Evolutionary conservation across 148 eudicot genomes (phyloP).

Genomic region (Chenopodium suecicum): DNA sequence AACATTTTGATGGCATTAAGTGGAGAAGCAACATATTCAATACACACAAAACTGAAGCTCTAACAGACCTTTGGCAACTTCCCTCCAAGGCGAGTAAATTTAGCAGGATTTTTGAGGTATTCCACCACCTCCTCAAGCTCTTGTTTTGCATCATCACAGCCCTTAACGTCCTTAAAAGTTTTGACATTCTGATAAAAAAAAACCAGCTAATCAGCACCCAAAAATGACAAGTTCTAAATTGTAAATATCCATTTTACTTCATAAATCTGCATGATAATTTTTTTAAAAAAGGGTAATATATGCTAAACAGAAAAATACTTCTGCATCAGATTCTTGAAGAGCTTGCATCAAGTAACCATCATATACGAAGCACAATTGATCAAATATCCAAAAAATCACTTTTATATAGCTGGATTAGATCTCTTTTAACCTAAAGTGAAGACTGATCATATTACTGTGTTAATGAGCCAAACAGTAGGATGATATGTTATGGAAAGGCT

Average conservation of each 20-base stretch:
- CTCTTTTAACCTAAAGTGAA: too few species aligned
- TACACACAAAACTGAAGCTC: neutral
- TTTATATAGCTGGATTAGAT: neutral
- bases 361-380: neutral
- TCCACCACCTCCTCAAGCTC: slow-evolving; percentile 99
- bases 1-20: neutral
- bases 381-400: neutral
- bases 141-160: slow-evolving; percentile 99
- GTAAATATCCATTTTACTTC: neutral
- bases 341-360: neutral
- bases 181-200: slow-evolving; percentile 68
- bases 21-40: neutral
- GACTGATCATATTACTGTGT: neutral
- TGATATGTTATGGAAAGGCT: neutral
- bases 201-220: slow-evolving; percentile 17
- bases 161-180: slow-evolving; percentile 97
- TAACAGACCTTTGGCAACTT: slow-evolving; percentile 92
- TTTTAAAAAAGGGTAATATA: neutral
- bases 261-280: neutral
- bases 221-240: slow-evolving; percentile 6
- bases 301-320: neutral
- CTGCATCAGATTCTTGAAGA: slow-evolving; percentile 5
- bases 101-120: slow-evolving; percentile 85
- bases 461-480: neutral
- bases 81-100: slow-evolving; percentile 95